Evolutionary conservation across 495 filamentous ascomycete species (phyloP), one percentile per base, ranked within the genome.

Genomic region (Choiromyces venosus): DNA sequence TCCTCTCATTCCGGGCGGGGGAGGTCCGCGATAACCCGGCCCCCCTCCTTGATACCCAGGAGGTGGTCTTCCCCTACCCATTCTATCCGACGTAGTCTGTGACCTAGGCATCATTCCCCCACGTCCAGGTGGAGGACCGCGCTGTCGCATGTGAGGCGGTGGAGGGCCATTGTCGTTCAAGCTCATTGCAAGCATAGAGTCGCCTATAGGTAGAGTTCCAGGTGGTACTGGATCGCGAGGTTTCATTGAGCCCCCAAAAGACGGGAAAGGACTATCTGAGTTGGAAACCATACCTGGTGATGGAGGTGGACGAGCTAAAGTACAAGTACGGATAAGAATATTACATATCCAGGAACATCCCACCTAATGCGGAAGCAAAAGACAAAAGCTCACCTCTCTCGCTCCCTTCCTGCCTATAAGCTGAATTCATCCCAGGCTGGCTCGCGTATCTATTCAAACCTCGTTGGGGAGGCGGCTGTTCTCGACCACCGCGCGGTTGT

Each of bases 201-300:
- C 74, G 56, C 77, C 75, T 37, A 77, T 77, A 2, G 75, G 75
- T 21, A 77, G 61, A 46, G 69, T 37, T 37, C 75, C 75, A 19
- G 56, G 75, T 21, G 75, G 75, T 16, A 73, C 74, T 14, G 74
- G 75, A 1, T 69, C 37, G 21, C 74, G 75, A 14, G n/a, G 64
- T 21, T 67, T 69, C 19, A 37, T 70, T 29, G 74, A 77, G 5
- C 46, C 44, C 35, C 42, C 65, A 37, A 71, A 77, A 4, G 73
- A 18, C 25, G 75, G 75, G 37, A 77, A 77, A 10, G 69, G 69
- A 64, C 69, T 66, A 21, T 77, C 75, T 6, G 65, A 67, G n/a
- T 74, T 75, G 16, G 75, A 35, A 68, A 36, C 69, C 25, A 72
- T 39, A 35, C 67, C 73, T 9, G 71, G 64, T n/a, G 61, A 56